A percentile compares a stretch with the other conserved stretches of the same genome.
Evolutionary conservation across 2,329 filamentous ascomycete species (phyloP).

Genomic region (Herpotrichia juniperi): DNA sequence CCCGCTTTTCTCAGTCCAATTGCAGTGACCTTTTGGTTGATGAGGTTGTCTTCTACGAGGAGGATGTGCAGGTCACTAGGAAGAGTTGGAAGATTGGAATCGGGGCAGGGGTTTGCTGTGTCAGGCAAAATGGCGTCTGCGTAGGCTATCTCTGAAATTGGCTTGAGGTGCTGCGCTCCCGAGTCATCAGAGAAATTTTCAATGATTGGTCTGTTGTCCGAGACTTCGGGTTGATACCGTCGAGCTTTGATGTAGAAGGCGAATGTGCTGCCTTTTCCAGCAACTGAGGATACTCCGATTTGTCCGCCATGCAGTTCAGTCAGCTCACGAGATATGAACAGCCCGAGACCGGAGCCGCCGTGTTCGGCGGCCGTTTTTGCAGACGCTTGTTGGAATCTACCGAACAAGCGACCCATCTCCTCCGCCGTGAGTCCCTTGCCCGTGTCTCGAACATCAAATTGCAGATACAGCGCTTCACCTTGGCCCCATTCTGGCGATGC

Average conservation of each 20-base stretch:
- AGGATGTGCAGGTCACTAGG: slow-evolving; percentile 13
- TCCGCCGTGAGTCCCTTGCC: slow-evolving; percentile 38
- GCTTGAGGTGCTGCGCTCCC: neutral
- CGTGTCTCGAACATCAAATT: slow-evolving; percentile 35
- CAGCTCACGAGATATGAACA: slow-evolving; percentile 20
- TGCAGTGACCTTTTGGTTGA: slow-evolving; percentile 36
- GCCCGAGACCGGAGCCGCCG: slow-evolving; percentile 22
- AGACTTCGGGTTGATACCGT: slow-evolving; percentile 11
- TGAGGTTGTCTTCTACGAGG: slow-evolving; percentile 40
- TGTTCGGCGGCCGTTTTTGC: slow-evolving; percentile 20
- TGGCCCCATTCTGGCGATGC: slow-evolving; percentile 10
- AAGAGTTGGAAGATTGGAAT: neutral
- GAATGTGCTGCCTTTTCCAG: slow-evolving; percentile 17
- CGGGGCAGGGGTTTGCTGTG: too few species aligned
- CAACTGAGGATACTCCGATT: slow-evolving; percentile 16
- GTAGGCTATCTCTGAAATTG: neutral
- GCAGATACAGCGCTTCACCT: slow-evolving; percentile 34
- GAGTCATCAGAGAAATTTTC: neutral
- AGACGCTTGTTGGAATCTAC: slow-evolving; percentile 10
- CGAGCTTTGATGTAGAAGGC: slow-evolving; percentile 21
- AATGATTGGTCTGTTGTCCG: neutral
- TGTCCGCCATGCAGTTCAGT: slow-evolving; percentile 20
- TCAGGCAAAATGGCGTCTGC: neutral
- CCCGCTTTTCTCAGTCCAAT: slow-evolving; percentile 31
- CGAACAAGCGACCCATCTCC: slow-evolving; percentile 24